These are phyloP conservation scores for Boletus rex-veris DNA, from an alignment of 768 basidiomycete genomes.

Conservation along the genomic window DNA sequence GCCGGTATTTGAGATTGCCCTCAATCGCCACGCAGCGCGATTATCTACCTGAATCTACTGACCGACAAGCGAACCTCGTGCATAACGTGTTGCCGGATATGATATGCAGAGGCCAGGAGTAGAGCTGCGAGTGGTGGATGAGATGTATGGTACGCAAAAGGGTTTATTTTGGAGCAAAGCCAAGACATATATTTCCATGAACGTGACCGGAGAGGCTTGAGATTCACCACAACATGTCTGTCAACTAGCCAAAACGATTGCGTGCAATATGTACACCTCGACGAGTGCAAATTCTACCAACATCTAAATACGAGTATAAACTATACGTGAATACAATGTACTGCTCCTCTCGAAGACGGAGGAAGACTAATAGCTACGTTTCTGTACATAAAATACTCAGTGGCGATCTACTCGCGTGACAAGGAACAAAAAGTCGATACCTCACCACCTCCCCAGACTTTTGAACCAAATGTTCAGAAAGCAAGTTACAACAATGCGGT, in stretches of 20 bases:
- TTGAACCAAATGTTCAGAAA: slow-evolving; percentile 52
- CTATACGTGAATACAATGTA: slow-evolving; percentile 16
- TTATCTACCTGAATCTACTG: neutral
- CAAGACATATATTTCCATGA: neutral
- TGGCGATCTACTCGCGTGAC: neutral
- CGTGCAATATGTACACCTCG: neutral
- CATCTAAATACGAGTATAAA: slow-evolving; percentile 18
- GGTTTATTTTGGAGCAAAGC: neutral
- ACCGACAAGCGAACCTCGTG: neutral
- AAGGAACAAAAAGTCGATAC: neutral
- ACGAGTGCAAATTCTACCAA: neutral
- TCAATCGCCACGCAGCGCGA: neutral
- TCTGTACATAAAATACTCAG: slow-evolving; percentile 6
- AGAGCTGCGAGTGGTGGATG: neutral
- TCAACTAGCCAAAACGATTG: neutral
- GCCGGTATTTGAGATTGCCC: neutral
- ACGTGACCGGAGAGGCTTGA: too few relatives aligned
- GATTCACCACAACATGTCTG: too few relatives aligned
- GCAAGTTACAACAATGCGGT: slow-evolving; percentile 52
- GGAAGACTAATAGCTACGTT: neutral
- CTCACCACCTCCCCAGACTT: slow-evolving; percentile 42
- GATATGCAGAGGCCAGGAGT: neutral
- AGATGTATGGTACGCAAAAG: neutral
- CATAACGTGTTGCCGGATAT: neutral
- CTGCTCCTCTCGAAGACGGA: neutral